Evolutionary conservation across 768 basidiomycete genomes (phyloP), one percentile per base, ranked within the genome.

Genomic region (Mycena alexandri): DNA sequence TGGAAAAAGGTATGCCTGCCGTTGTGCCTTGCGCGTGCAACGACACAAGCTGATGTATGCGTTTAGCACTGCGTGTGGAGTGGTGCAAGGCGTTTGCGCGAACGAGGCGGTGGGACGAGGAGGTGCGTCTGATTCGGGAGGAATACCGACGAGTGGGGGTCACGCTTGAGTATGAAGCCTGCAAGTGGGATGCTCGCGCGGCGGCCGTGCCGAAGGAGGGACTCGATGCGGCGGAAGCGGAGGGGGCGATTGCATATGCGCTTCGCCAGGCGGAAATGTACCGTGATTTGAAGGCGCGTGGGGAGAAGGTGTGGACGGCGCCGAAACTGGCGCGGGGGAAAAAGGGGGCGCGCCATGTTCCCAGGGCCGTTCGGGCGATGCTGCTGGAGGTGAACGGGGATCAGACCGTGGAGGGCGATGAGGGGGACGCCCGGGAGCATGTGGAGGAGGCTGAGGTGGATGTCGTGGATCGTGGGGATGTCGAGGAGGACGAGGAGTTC

Each of bases 41-140:
- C 29, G 16, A 44, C 25, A 6, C 29, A 29, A 14, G 24, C 22
- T 16, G 8, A 22, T 59, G 4, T 16, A 3, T 38, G 5, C 10
- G 4, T 47, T 12, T 21, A 72, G 71, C 63, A 0, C 34, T 70
- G 10, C 46, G 24, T 9, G 46, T 72, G 11, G 71, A 71, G 38
- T 71, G 62, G 59, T 61, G 43, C 11, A 65, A 69, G 38, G 52
- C 69, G 3, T 63, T 22, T 11, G 60, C 55, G 8, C 58, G 48
- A 3, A 19, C 33, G 0, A 29, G 46, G 13, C 60, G 58, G 8
- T 72, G 69, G 65, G 38, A 25, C 3, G 71, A 71, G 24, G 65
- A 72, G 43, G 47, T 62, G 2, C 16, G 21, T 3, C 47, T 72
- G 3, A n/a, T 69, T 43, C 11, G 33, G 6, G 69, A 52, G 24